Evolutionary conservation across 768 basidiomycete genomes (phyloP).

Genomic region (Suillus spraguei): DNA sequence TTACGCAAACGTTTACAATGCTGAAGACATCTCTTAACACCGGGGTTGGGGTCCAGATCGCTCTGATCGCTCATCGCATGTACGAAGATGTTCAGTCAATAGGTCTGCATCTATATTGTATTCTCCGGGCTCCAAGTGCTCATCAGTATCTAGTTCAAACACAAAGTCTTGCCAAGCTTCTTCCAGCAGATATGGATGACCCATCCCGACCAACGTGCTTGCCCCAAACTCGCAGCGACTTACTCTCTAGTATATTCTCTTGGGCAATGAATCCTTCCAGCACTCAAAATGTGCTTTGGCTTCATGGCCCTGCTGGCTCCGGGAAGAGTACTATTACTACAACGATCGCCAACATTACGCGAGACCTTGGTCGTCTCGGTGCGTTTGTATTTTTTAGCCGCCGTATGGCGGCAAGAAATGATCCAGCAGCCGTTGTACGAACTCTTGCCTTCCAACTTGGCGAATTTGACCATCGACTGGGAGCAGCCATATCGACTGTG

Average conservation of each 20-base stretch:
- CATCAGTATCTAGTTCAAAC: constrained; percentile 14
- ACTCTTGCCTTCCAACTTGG: constrained; percentile 39
- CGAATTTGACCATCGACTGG: constrained; percentile 33
- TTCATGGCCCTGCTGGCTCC: constrained; percentile 37
- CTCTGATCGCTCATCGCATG: constrained; percentile 32
- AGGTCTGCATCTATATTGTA: constrained; percentile 17
- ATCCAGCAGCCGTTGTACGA: constrained; percentile 33
- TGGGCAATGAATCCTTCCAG: constrained; percentile 26
- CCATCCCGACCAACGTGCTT: constrained; percentile 28
- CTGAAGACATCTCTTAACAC: constrained; percentile 31
- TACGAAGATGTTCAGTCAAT: constrained; percentile 29
- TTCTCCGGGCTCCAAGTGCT: constrained; percentile 4
- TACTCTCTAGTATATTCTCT: constrained; percentile 27
- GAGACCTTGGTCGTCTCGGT: constrained; percentile 36
- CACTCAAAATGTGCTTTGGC: constrained; percentile 32
- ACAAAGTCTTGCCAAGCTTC: constrained; percentile 28
- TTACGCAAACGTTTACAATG: constrained; percentile 23
- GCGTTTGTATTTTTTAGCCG: constrained; percentile 39
- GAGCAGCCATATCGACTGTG: constrained; percentile 25
- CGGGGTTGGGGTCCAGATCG: constrained; percentile 26
- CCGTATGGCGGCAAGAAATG: constrained; percentile 29
- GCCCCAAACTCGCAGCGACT: constrained; percentile 33
- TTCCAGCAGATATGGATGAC: constrained; percentile 33
- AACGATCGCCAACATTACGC: constrained; percentile 36
- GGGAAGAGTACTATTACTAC: constrained; percentile 41